Evolutionary conservation across 768 basidiomycete genomes (phyloP).

Genomic region (Collybiopsis luxurians): DNA sequence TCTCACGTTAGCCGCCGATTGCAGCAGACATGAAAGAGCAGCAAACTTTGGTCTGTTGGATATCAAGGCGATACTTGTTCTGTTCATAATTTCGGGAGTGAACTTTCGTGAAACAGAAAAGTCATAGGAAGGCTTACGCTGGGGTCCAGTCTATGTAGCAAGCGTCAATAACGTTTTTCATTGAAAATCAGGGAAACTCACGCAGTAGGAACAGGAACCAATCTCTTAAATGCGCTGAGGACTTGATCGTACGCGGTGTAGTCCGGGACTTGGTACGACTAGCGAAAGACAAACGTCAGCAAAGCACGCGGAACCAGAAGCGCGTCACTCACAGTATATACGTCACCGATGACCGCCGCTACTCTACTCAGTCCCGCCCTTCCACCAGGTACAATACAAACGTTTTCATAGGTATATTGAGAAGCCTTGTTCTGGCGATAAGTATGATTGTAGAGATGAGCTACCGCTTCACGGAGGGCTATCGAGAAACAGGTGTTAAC

Average conservation of each 20-base stretch:
- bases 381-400: slow-evolving; percentile 94
- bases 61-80: slow-evolving; percentile 72
- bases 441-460: slow-evolving; percentile 82
- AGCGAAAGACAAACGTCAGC: slow-evolving; percentile 4
- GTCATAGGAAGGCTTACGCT: not conserved
- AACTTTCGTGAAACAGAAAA: too few species aligned
- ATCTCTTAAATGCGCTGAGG: slow-evolving; percentile 79
- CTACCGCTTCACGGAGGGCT: slow-evolving; percentile 88
- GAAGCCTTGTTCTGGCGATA: slow-evolving; percentile 80
- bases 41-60: slow-evolving; percentile 70
- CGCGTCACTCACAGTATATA: slow-evolving; percentile 62
- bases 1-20: slow-evolving; percentile 19
- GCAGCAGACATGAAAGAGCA: slow-evolving; percentile 30
- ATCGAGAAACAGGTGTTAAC: slow-evolving; percentile 5
- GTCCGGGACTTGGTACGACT: slow-evolving; percentile 91
- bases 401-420: slow-evolving; percentile 90
- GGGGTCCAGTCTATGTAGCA: not conserved
- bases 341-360: slow-evolving; percentile 89
- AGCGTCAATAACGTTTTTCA: not conserved
- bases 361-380: slow-evolving; percentile 87
- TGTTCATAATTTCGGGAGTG: too few species aligned
- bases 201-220: slow-evolving; percentile 90
- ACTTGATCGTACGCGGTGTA: slow-evolving; percentile 90
- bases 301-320: not conserved
- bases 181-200: slow-evolving; percentile 32